Conservation (phyloP, 345 rosid species). For the Garcia nutans region DNA sequence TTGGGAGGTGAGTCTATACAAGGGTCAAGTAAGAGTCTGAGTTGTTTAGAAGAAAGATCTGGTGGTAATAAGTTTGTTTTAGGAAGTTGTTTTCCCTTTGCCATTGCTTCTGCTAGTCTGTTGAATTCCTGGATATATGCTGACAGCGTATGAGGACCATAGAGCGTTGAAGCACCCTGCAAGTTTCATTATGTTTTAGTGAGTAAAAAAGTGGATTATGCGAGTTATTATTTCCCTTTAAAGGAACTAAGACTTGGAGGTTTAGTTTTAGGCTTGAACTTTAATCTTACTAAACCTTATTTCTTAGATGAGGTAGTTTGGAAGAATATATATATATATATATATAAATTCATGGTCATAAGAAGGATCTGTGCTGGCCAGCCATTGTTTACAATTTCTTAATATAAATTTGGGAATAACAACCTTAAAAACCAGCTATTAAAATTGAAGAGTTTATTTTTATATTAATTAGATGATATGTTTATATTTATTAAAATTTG, state of each 20-base stretch:
- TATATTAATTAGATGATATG: no score
- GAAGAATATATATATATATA: no score
- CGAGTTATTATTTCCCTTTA: background rate
- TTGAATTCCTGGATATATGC: slow-evolving; percentile 60
- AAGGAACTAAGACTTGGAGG: background rate
- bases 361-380: no score
- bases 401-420: no score
- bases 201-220: background rate
- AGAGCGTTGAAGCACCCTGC: slow-evolving; percentile 65
- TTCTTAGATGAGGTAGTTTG: background rate
- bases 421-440: no score
- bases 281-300: background rate
- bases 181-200: background rate
- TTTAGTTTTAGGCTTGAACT: background rate
- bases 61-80: slow-evolving; percentile 40
- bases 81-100: slow-evolving; percentile 26
- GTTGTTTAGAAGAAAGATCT: slow-evolving; percentile 44
- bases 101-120: slow-evolving; percentile 49
- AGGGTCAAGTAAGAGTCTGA: slow-evolving; percentile 34
- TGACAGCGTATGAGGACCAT: slow-evolving; percentile 56
- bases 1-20: slow-evolving; percentile 40
- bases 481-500: no score
- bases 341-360: no score
- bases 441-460: no score
- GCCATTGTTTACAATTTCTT: no score